phyloP scores from a whole-genome alignment of 805 yeast species.

The Maudiozyma saulgeensis region DNA sequence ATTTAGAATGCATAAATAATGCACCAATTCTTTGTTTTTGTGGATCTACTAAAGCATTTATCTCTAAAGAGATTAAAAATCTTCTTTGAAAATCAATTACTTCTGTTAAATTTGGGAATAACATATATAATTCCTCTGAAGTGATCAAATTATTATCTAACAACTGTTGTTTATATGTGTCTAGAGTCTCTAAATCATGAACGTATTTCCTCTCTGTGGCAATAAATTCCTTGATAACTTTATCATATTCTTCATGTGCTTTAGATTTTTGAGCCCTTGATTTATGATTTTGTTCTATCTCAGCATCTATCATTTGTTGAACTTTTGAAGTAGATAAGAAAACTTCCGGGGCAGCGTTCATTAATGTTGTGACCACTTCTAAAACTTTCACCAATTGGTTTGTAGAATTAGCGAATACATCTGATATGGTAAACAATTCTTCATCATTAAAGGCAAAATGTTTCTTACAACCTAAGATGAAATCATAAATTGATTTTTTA shows the following conservation, averaged over 20 bases:
- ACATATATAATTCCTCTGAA: slow-evolving; percentile 65
- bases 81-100: slow-evolving; percentile 89
- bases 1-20: slow-evolving; percentile 74
- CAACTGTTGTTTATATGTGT: slow-evolving; percentile 59
- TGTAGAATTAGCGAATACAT: slow-evolving; percentile 77
- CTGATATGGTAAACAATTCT: slow-evolving; percentile 79
- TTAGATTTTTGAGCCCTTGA: slow-evolving; percentile 16
- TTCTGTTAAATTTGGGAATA: slow-evolving; percentile 78
- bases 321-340: slow-evolving; percentile 28
- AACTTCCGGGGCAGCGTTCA: slow-evolving; percentile 42
- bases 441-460: slow-evolving; percentile 69
- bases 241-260: slow-evolving; percentile 30
- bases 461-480: slow-evolving; percentile 74
- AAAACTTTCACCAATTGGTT: slow-evolving; percentile 68
- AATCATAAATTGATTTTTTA: slow-evolving; percentile 83
- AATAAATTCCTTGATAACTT: slow-evolving; percentile 74
- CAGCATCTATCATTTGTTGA: slow-evolving; percentile 20
- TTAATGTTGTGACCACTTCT: slow-evolving; percentile 56
- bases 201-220: slow-evolving; percentile 91
- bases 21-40: slow-evolving; percentile 82
- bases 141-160: slow-evolving; percentile 56
- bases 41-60: slow-evolving; percentile 67
- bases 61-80: slow-evolving; percentile 79
- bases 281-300: slow-evolving; percentile 4
- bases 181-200: slow-evolving; percentile 73